phyloP scores from a whole-genome alignment of 306 rosid genomes.

The Cicer cuneatum region DNA sequence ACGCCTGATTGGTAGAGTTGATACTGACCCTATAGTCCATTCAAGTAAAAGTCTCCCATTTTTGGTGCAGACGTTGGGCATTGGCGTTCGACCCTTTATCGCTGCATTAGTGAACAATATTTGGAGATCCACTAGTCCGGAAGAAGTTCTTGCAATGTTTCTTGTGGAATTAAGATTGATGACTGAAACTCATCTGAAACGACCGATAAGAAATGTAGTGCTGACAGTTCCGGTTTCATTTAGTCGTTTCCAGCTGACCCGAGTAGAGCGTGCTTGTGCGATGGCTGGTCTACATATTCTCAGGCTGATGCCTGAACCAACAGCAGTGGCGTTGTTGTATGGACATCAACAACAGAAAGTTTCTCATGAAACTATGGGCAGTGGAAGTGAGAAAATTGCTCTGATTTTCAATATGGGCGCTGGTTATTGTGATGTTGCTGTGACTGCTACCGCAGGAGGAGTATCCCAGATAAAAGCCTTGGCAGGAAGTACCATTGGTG shows the following conservation, averaged over 20 bases:
- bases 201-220: slow-evolving; percentile 70
- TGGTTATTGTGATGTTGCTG: slow-evolving; percentile 87
- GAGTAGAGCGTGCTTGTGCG: slow-evolving; percentile 83
- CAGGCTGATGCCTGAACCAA: slow-evolving; percentile 88
- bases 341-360: slow-evolving; percentile 73
- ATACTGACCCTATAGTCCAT: slow-evolving; percentile 83
- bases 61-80: slow-evolving; percentile 79
- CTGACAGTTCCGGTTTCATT: slow-evolving; percentile 86
- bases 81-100: slow-evolving; percentile 82
- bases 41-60: slow-evolving; percentile 81
- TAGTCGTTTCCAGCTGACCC: slow-evolving; percentile 80
- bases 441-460: slow-evolving; percentile 79
- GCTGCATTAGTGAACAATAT: slow-evolving; percentile 77
- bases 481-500: slow-evolving; percentile 84
- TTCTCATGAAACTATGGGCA: slow-evolving; percentile 57
- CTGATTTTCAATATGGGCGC: slow-evolving; percentile 92
- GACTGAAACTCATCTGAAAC: slow-evolving; percentile 70
- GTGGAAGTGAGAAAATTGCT: slow-evolving; percentile 76
- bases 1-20: slow-evolving; percentile 87
- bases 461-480: slow-evolving; percentile 82
- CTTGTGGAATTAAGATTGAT: slow-evolving; percentile 66
- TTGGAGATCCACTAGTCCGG: slow-evolving; percentile 89
- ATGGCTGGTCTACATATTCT: slow-evolving; percentile 88
- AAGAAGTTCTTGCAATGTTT: slow-evolving; percentile 79
- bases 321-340: slow-evolving; percentile 87